Evolutionary conservation across 2,329 filamentous ascomycete species (phyloP).

Genomic region (Pseudophaeomoniella oleicola): DNA sequence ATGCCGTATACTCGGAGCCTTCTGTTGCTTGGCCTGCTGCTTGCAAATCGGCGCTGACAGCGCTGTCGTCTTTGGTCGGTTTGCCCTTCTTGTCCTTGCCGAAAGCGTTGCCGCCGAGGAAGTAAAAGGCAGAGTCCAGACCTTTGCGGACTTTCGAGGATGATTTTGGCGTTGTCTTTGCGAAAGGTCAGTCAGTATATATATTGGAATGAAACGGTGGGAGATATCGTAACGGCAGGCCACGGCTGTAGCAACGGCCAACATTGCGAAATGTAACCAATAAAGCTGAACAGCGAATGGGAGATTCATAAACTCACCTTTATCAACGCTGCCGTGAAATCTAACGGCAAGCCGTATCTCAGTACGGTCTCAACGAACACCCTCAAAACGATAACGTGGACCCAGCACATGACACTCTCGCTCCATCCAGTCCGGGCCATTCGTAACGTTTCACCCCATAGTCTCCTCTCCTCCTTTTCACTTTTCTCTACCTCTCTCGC

Average conservation of each 20-base stretch:
- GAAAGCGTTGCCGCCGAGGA: conserved; percentile 88
- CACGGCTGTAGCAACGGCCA: too few species aligned
- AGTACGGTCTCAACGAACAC: conserved; percentile 98
- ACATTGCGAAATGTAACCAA: too few species aligned
- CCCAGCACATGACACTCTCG: conserved; percentile 90
- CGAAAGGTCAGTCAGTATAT: background rate
- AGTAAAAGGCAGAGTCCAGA: conserved; percentile 74
- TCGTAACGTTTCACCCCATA: conserved; percentile 82
- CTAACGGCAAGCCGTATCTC: conserved; percentile 79
- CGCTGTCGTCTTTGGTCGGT: conserved; percentile 76
- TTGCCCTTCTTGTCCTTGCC: conserved; percentile 86
- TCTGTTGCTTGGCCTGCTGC: conserved; percentile 41
- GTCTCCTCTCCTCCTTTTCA: conserved; percentile 70
- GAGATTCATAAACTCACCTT: conserved; percentile 63
- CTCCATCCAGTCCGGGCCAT: conserved; percentile 86
- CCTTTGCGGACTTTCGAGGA: conserved; percentile 64
- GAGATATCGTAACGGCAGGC: too few species aligned
- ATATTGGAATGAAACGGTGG: background rate
- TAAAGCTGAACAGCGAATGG: too few species aligned
- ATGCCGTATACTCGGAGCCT: conserved; percentile 76
- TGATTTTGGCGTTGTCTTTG: conserved; percentile 66
- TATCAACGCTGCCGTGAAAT: conserved; percentile 73
- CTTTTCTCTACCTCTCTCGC: conserved; percentile 72
- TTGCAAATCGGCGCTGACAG: conserved; percentile 68
- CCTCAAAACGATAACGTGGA: conserved; percentile 76